A percentile compares a stretch with the other conserved stretches of the same genome.
Conservation (phyloP, 1,139 yeast genomes). For the Yamadazyma membranifaciens region DNA sequence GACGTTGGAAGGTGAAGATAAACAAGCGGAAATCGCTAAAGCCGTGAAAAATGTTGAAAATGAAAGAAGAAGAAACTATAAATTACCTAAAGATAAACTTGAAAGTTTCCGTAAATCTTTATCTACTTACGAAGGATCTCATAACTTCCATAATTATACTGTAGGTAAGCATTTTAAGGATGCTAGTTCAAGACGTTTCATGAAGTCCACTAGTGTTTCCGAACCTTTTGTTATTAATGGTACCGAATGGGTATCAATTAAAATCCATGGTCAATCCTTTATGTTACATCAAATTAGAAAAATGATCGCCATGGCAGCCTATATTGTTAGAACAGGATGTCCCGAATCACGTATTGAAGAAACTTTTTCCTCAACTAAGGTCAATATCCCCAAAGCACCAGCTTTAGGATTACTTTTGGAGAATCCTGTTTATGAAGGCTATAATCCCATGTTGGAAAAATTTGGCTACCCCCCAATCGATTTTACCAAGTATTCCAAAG, state of each 20-base stretch:
- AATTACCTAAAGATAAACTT: conserved; percentile 63
- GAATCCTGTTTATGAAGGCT: conserved; percentile 87
- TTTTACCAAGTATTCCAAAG: conserved; percentile 61
- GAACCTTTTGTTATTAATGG: conserved; percentile 91
- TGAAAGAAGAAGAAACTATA: conserved; percentile 63
- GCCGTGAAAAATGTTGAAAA: conserved; percentile 61
- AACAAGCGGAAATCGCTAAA: conserved; percentile 24
- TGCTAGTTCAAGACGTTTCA: conserved; percentile 78
- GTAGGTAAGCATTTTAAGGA: conserved; percentile 85
- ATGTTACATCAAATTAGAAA: conserved; percentile 98
- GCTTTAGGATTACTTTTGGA: conserved; percentile 89
- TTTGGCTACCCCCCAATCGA: conserved; percentile 80
- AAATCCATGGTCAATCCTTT: conserved; percentile 96
- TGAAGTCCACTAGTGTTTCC: conserved; percentile 77
- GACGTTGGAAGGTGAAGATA: conserved; percentile 21
- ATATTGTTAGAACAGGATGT: conserved; percentile 81
- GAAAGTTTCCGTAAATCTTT: conserved; percentile 65
- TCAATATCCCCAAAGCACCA: conserved; percentile 97
- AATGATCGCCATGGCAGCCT: conserved; percentile 95
- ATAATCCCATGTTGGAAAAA: conserved; percentile 67
- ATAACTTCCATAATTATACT: conserved; percentile 94
- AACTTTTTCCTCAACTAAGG: conserved; percentile 69
- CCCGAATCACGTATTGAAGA: conserved; percentile 75
- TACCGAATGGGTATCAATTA: conserved; percentile 95
- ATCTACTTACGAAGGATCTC: conserved; percentile 77